phyloP scores from a whole-genome alignment of 163 green algal species.

The Prototheca wickerhamii region DNA sequence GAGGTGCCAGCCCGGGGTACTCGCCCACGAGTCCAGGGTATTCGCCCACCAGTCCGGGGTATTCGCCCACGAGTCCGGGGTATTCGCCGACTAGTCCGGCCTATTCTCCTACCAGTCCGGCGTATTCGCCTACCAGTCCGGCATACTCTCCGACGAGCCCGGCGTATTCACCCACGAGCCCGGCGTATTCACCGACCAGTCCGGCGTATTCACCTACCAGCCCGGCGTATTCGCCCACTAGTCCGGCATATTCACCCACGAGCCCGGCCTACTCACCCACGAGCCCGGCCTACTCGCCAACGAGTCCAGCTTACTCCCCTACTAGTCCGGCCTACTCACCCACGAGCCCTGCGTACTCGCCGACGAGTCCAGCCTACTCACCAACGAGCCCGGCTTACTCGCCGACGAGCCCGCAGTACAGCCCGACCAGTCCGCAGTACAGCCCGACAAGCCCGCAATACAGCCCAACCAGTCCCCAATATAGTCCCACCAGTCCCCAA shows the following conservation, averaged over 20 bases:
- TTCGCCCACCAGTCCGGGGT: constrained; percentile 47
- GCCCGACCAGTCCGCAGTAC: constrained; percentile 44
- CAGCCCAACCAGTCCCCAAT: constrained; percentile 45
- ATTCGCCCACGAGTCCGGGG: constrained; percentile 25
- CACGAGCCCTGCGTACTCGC: constrained; percentile 30
- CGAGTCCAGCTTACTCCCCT: constrained; percentile 35
- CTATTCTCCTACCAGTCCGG: constrained; percentile 31
- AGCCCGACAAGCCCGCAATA: constrained; percentile 50
- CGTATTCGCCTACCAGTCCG: constrained; percentile 64
- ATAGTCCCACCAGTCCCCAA: constrained; percentile 43
- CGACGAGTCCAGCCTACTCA: constrained; percentile 49
- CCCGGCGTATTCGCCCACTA: constrained; percentile 38
- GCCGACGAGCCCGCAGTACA: constrained; percentile 52
- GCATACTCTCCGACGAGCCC: constrained; percentile 57
- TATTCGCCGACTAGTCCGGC: constrained; percentile 56
- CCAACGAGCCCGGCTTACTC: constrained; percentile 31
- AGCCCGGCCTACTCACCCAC: constrained; percentile 24
- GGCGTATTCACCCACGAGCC: constrained; percentile 32
- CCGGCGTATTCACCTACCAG: constrained; percentile 52
- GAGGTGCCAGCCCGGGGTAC: constrained; percentile 7
- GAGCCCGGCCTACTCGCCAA: constrained; percentile 28
- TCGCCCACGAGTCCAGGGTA: constrained; percentile 47
- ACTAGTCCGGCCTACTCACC: constrained; percentile 31
- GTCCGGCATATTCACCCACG: constrained; percentile 43
- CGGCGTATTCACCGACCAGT: constrained; percentile 50